phyloP scores from a whole-genome alignment of 2,329 filamentous ascomycete species.

The Arthroderma uncinatum region DNA sequence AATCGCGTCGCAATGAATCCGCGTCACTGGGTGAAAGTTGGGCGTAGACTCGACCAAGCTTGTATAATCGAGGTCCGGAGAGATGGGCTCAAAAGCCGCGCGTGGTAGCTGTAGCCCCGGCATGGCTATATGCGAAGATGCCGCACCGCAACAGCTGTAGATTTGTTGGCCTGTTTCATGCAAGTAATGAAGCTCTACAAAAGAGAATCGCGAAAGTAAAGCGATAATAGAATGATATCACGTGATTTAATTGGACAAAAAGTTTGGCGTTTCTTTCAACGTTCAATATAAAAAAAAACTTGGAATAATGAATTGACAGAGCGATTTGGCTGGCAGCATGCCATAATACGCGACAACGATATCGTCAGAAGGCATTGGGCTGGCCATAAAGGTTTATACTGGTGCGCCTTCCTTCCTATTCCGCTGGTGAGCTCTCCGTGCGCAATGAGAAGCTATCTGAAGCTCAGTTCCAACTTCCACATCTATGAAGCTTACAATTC shows the following conservation, averaged over 20 bases:
- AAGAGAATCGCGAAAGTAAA: neutral
- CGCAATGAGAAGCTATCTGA: no score
- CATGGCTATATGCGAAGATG: conserved; percentile 44
- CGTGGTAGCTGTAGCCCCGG: conserved; percentile 60
- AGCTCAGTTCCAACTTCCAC: neutral
- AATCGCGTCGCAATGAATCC: conserved; percentile 69
- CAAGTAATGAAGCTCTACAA: neutral
- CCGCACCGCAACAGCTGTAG: neutral
- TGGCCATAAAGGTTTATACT: no score
- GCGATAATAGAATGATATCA: neutral
- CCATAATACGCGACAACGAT: no score
- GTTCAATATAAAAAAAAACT: no score
- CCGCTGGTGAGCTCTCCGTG: no score
- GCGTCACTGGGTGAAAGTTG: conserved; percentile 78
- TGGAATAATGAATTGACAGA: no score
- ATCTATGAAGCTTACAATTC: neutral
- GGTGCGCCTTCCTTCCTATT: no score
- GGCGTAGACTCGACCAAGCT: conserved; percentile 62
- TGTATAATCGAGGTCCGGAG: conserved; percentile 70
- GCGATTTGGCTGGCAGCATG: no score
- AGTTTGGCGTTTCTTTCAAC: no score
- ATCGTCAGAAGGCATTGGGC: no score
- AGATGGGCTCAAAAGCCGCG: conserved; percentile 83
- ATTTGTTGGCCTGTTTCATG: neutral
- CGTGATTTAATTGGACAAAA: neutral